phyloP scores from a whole-genome alignment of 352 stramenopile genomes.

The Phytophthora foliorum region DNA sequence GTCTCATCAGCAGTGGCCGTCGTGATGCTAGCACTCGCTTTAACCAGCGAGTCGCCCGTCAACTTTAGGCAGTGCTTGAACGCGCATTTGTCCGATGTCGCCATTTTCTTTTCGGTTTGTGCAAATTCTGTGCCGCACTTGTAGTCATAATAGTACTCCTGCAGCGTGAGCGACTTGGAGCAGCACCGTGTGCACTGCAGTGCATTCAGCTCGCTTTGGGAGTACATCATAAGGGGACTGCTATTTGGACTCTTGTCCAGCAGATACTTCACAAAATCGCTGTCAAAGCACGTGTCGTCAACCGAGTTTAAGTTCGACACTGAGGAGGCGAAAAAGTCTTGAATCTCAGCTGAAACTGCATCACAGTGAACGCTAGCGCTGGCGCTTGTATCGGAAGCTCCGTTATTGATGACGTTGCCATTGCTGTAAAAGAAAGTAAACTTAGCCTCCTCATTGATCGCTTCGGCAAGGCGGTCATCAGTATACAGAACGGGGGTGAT shows the following conservation, averaged over 20 bases:
- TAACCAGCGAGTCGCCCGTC: conserved; percentile 5
- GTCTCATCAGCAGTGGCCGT: neutral
- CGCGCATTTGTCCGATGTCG: conserved; percentile 17
- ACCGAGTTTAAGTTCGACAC: neutral
- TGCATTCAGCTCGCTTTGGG: neutral
- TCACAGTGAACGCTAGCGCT: conserved; percentile 20
- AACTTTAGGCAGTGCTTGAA: conserved; percentile 29
- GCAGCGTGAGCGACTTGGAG: conserved; percentile 21
- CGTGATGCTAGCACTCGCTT: conserved; percentile 6
- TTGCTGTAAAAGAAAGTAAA: conserved; percentile 26
- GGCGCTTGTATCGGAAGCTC: conserved; percentile 2
- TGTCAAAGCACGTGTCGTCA: conserved; percentile 21
- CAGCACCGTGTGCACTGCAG: conserved; percentile 35
- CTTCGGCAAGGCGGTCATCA: conserved; percentile 1
- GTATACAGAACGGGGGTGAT: neutral
- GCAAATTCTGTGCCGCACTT: conserved; percentile 16
- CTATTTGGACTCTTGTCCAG: neutral
- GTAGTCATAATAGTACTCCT: conserved; percentile 36
- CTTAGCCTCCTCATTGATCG: conserved; percentile 16
- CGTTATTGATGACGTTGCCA: conserved; percentile 31
- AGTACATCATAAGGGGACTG: neutral
- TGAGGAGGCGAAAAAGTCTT: conserved; percentile 21
- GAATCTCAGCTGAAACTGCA: conserved; percentile 4
- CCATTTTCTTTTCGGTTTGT: conserved; percentile 11
- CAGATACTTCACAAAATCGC: conserved; percentile 14